Conservation (phyloP, 768 basidiomycete species). For the Kwoniella sp. region DNA sequence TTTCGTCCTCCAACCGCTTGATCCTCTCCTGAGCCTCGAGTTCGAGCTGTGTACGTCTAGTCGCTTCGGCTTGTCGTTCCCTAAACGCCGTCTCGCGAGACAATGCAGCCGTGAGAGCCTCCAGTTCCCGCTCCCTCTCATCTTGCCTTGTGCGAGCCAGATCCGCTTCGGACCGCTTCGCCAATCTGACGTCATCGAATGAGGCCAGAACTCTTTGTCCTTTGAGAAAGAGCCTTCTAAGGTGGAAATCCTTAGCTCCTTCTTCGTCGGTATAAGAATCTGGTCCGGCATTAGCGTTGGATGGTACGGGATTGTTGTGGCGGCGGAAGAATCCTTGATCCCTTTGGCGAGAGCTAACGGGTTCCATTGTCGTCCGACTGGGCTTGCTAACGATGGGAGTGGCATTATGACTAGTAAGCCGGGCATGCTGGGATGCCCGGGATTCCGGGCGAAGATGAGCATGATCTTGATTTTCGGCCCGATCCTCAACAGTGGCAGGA, state of each 20-base stretch:
- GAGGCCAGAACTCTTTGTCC: constrained; percentile 25
- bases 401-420: neutral
- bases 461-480: neutral
- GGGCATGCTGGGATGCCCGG: neutral
- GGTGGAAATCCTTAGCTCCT: constrained; percentile 22
- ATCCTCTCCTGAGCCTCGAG: constrained; percentile 25
- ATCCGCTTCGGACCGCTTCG: constrained; percentile 1
- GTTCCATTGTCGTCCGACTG: constrained; percentile 12
- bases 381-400: constrained; percentile 8
- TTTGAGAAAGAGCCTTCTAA: constrained; percentile 40
- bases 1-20: constrained; percentile 28
- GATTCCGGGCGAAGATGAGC: constrained; percentile 2
- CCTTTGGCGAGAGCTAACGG: constrained; percentile 4
- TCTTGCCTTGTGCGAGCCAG: constrained; percentile 6
- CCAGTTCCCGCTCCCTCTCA: constrained; percentile 29
- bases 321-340: constrained; percentile 21
- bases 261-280: constrained; percentile 36
- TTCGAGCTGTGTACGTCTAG: constrained; percentile 26
- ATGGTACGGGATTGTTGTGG: neutral
- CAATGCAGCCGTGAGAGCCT: constrained; percentile 29
- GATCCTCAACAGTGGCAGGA: neutral
- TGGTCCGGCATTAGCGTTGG: neutral
- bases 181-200: constrained; percentile 8
- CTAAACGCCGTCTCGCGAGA: constrained; percentile 36
- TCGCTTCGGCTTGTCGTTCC: constrained; percentile 25